Evolutionary conservation across 345 rosid species (phyloP), one percentile per base, ranked within the genome.

Genomic region (Fremontodendron californicum): DNA sequence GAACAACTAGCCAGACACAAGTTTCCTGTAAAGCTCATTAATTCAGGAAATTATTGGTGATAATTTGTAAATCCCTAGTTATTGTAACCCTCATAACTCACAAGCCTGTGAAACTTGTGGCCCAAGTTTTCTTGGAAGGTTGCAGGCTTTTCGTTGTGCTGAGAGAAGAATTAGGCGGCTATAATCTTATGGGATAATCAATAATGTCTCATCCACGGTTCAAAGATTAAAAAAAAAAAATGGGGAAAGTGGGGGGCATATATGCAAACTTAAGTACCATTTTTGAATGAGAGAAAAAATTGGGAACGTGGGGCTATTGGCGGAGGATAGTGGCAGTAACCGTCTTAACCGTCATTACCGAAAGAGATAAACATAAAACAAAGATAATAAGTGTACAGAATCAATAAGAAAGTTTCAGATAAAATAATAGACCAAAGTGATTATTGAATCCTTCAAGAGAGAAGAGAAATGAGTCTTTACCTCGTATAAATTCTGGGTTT

Each of bases 281-380:
- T 70, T 39, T 46, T 15, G 57, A 70, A 70, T 0, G 6, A 0
- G 55, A 69, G 86, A 84, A 79, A 81, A 85, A 81, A 73, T 73
- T 64, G 88, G 85, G 71, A 48, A 77, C 77, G 82, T 82, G 88
- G 85, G 81, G 74, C 48, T 19, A 67, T 75, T 55, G 57, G 82
- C 69, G 72, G 78, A 76, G 80, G 78, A 76, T 80, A 73, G 80
- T 79, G 81, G 78, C 45, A 60, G 76, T 85, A 87, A 87, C 90
- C 75, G 90, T 67, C 61, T 78, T 33, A 84, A 86, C 87, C 83
- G 86, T 75, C 83, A n/a, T n/a, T n/a, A n/a, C n/a, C n/a, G n/a
- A n/a, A n/a, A n/a, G n/a, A n/a, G n/a, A n/a, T n/a, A n/a, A n/a
- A n/a, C n/a, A n/a, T n/a, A n/a, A n/a, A n/a, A n/a, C n/a, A n/a